A percentile compares a stretch with the other conserved stretches of the same genome.
Evolutionary conservation across 225 moss, liverwort and hornwort species (phyloP).

Genomic region (Climacium dendroides): DNA sequence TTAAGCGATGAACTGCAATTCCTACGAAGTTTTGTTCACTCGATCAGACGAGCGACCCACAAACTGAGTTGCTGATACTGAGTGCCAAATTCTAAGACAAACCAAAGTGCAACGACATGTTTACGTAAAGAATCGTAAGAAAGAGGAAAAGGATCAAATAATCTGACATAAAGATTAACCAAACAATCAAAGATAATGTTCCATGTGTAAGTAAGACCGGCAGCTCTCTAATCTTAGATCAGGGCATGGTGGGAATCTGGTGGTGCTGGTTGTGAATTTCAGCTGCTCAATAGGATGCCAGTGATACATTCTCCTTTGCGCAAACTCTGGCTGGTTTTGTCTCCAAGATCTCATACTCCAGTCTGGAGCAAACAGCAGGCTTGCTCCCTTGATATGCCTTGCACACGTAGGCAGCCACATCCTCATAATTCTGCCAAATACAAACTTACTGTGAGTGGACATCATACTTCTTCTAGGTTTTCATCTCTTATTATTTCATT

Average conservation of each 20-base stretch:
- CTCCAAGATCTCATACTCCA: background rate
- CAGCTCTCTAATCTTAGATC: background rate
- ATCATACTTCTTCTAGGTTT: background rate
- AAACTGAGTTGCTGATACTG: background rate
- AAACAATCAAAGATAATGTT: background rate
- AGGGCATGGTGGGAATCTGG: background rate
- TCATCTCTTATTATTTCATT: background rate
- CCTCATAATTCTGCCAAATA: conserved; percentile 31
- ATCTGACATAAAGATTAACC: background rate
- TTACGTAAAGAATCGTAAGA: conserved; percentile 22
- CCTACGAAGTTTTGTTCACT: background rate
- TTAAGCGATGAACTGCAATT: background rate
- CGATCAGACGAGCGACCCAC: background rate
- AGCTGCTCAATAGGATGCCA: background rate
- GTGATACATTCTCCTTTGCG: background rate
- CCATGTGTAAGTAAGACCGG: background rate
- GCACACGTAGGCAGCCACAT: conserved; percentile 35
- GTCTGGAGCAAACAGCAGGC: conserved; percentile 41
- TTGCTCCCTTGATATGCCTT: conserved; percentile 44
- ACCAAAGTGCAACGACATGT: background rate
- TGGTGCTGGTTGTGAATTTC: background rate
- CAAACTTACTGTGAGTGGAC: background rate
- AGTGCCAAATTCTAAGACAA: background rate
- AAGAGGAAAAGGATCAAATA: background rate
- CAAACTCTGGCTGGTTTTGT: conserved; percentile 4